Conservation (phyloP, 306 rosid species). For the Quercus robur region DNA sequence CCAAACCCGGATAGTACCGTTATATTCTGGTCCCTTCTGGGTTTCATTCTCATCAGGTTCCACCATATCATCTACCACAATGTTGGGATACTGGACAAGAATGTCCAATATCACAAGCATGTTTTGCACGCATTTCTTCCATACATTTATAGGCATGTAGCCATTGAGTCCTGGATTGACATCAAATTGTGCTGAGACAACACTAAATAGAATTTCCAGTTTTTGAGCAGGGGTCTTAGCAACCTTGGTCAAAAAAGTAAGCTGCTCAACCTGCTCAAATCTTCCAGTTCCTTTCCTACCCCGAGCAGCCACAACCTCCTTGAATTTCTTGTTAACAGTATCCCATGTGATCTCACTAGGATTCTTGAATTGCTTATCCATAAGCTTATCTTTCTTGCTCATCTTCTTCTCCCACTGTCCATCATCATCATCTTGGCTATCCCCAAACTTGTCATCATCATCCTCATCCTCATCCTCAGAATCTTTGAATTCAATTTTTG, state of each 20-base stretch:
- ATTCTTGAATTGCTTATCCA: slow-evolving; percentile 80
- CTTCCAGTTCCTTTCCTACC: slow-evolving; percentile 96
- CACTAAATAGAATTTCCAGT: slow-evolving; percentile 86
- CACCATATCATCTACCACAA: slow-evolving; percentile 73
- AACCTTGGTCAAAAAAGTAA: slow-evolving; percentile 88
- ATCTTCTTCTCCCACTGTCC: slow-evolving; percentile 67
- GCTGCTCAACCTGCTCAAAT: slow-evolving; percentile 96
- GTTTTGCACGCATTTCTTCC: slow-evolving; percentile 92
- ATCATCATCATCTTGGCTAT: slow-evolving; percentile 26
- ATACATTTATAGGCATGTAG: slow-evolving; percentile 86
- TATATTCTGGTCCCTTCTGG: slow-evolving; percentile 70
- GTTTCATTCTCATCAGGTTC: slow-evolving; percentile 93
- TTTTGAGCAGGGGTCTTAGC: slow-evolving; percentile 99
- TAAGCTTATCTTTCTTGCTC: slow-evolving; percentile 74
- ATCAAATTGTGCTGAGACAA: slow-evolving; percentile 93
- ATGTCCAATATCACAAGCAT: slow-evolving; percentile 84
- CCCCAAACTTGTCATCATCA: slow-evolving; percentile 35
- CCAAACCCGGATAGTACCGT: slow-evolving; percentile 81
- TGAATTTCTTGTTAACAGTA: slow-evolving; percentile 83
- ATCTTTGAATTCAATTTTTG: slow-evolving; percentile 34
- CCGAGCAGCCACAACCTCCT: slow-evolving; percentile 94
- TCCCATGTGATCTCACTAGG: slow-evolving; percentile 98
- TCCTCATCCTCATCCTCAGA: slow-evolving; percentile 38
- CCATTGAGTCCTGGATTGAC: slow-evolving; percentile 94
- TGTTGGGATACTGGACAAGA: slow-evolving; percentile 71